Evolutionary conservation across 768 basidiomycete species (phyloP).

Genomic region (Leccinum sublutescens): DNA sequence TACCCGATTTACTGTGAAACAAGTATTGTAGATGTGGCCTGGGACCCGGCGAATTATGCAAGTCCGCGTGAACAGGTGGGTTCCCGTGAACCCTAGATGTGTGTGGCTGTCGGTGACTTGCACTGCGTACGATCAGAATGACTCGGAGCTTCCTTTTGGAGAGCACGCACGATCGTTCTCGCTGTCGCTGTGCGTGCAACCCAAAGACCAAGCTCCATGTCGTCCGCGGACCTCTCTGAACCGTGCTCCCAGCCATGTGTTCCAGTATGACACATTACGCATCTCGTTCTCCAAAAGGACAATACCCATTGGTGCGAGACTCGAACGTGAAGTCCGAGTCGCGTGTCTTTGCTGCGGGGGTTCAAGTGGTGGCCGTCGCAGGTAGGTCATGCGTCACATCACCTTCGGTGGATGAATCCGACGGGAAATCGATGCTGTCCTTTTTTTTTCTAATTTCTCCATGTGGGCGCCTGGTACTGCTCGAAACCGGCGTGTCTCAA

Average conservation of each 20-base stretch:
- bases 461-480: constrained; percentile 8
- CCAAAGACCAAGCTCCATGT: constrained; percentile 18
- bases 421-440: constrained; percentile 2
- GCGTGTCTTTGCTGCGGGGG: constrained; percentile 4
- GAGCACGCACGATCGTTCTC: constrained; percentile 10
- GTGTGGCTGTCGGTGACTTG: constrained; percentile 4
- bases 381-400: constrained; percentile 2
- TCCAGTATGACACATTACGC: constrained; percentile 13
- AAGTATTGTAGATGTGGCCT: constrained; percentile 6
- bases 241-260: constrained; percentile 10
- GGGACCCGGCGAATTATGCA: background rate
- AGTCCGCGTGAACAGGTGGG: constrained; percentile 10
- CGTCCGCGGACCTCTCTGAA: constrained; percentile 22
- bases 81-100: background rate
- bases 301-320: constrained; percentile 3
- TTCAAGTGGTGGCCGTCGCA: background rate
- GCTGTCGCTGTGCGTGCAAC: constrained; percentile 9
- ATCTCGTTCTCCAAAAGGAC: constrained; percentile 12
- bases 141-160: constrained; percentile 12
- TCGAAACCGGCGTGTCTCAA: background rate
- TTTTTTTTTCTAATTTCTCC: background rate
- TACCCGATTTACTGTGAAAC: background rate
- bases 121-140: constrained; percentile 5
- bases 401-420: constrained; percentile 3
- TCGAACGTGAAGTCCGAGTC: constrained; percentile 5